These are phyloP conservation scores for Ceratobasidium sp. DNA, from an alignment of 1,284 basidiomycete species.

Conservation along the genomic window DNA sequence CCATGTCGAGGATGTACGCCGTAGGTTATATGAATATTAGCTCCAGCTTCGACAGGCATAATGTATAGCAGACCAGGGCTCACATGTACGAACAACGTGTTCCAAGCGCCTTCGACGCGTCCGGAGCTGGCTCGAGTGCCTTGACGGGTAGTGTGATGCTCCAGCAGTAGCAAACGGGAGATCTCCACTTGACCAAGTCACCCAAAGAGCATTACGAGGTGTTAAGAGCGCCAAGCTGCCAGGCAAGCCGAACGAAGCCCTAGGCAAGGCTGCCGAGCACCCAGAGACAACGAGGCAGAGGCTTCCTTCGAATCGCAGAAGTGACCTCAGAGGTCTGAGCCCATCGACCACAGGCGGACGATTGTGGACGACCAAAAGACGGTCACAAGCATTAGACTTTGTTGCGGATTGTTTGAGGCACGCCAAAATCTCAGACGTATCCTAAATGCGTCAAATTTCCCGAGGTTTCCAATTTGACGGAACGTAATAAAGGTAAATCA, in stretches of 20 bases:
- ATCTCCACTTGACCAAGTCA: slow-evolving; percentile 4
- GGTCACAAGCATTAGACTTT: slow-evolving; percentile 19
- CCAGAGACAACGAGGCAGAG: slow-evolving; percentile 1
- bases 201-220: slow-evolving; percentile 6
- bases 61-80: not conserved
- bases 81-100: slow-evolving; percentile 6
- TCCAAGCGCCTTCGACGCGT: slow-evolving; percentile 13
- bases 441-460: slow-evolving; percentile 31
- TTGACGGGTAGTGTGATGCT: not conserved
- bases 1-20: not conserved
- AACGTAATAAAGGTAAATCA: slow-evolving; percentile 21
- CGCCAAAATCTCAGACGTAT: slow-evolving; percentile 17
- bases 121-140: not conserved
- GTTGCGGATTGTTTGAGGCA: slow-evolving; percentile 24
- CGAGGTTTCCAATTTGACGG: slow-evolving; percentile 33
- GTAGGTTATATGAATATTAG: slow-evolving; percentile 1
- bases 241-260: not conserved
- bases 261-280: not conserved
- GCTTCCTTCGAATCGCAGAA: slow-evolving; percentile 15
- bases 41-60: slow-evolving; percentile 7
- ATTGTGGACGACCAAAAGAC: slow-evolving; percentile 25
- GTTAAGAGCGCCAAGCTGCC: not conserved
- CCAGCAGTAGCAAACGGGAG: not conserved
- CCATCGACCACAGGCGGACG: slow-evolving; percentile 3
- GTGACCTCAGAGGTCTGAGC: not conserved